phyloP scores from a whole-genome alignment of 1,139 yeast species.

The Lodderomyces metapsilosis region DNA sequence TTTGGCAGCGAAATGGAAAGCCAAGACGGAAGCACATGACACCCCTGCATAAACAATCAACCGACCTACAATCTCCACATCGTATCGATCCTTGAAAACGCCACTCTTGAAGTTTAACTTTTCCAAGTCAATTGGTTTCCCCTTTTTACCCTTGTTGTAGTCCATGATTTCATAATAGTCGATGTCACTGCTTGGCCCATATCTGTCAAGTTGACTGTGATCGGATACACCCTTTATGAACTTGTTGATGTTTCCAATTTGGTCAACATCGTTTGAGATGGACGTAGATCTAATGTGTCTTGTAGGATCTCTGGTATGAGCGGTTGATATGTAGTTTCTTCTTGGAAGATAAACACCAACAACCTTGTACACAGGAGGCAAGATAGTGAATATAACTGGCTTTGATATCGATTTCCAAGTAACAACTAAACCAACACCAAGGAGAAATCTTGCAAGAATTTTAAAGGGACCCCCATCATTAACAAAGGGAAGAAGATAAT shows the following conservation, averaged over 20 bases:
- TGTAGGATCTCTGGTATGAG: conserved; percentile 34
- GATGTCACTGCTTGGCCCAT: conserved; percentile 42
- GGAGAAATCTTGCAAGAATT: conserved; percentile 42
- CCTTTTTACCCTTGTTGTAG: conserved; percentile 20
- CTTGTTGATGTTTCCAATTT: conserved; percentile 35
- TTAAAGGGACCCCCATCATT: conserved; percentile 41
- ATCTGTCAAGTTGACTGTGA: conserved; percentile 24
- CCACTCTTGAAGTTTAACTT: conserved; percentile 25
- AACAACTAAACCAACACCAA: conserved; percentile 63
- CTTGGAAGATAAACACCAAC: conserved; percentile 45
- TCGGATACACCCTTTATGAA: conserved; percentile 32
- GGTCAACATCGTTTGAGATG: conserved; percentile 37
- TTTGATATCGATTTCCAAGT: conserved; percentile 71
- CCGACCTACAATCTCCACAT: conserved; percentile 72
- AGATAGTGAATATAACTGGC: conserved; percentile 52
- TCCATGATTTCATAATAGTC: conserved; percentile 45
- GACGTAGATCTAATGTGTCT: conserved; percentile 41
- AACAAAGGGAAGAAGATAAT: conserved; percentile 40
- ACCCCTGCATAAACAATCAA: conserved; percentile 75
- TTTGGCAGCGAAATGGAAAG: conserved; percentile 30
- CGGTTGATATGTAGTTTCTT: conserved; percentile 38
- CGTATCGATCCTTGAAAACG: conserved; percentile 58
- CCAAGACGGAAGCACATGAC: conserved; percentile 47
- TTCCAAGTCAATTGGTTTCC: not conserved
- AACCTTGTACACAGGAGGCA: conserved; percentile 47